Conservation (phyloP, 306 rosid species). For the Rosa persica region DNA sequence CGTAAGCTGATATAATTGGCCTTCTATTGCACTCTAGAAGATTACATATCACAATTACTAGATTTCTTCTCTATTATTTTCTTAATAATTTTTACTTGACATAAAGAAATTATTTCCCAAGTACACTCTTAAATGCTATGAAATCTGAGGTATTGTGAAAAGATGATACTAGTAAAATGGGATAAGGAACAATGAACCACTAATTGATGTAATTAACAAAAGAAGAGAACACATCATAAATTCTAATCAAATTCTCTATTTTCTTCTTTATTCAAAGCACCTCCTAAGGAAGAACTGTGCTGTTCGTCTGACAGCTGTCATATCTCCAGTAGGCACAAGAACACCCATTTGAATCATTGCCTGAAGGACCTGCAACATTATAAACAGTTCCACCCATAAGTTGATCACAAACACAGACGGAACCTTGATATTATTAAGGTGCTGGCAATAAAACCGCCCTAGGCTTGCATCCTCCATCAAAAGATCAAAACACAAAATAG, state of each 20-base stretch:
- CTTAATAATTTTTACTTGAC: constrained; percentile 14
- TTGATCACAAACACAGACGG: constrained; percentile 15
- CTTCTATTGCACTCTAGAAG: background rate
- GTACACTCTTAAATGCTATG: constrained; percentile 8
- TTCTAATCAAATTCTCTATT: constrained; percentile 4
- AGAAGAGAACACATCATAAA: background rate
- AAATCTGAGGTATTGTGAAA: background rate
- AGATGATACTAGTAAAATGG: background rate
- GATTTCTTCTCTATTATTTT: background rate
- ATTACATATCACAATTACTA: background rate
- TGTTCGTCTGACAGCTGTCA: constrained; percentile 97
- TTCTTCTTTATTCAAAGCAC: constrained; percentile 38
- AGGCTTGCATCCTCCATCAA: background rate
- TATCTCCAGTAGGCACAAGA: constrained; percentile 99
- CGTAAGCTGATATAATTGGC: background rate
- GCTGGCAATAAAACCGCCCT: background rate
- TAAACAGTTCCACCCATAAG: constrained; percentile 29
- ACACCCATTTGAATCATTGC: constrained; percentile 99
- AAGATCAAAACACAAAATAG: background rate
- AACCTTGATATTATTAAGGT: constrained; percentile 10
- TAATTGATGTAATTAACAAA: background rate
- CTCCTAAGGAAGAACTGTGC: constrained; percentile 94
- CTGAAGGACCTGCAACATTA: constrained; percentile 75
- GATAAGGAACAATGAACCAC: background rate
- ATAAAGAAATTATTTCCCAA: constrained; percentile 10